Evolutionary conservation across 2,329 filamentous ascomycete species (phyloP), one percentile per base, ranked within the genome.

Genomic region (Emmonsiellopsis sp.): DNA sequence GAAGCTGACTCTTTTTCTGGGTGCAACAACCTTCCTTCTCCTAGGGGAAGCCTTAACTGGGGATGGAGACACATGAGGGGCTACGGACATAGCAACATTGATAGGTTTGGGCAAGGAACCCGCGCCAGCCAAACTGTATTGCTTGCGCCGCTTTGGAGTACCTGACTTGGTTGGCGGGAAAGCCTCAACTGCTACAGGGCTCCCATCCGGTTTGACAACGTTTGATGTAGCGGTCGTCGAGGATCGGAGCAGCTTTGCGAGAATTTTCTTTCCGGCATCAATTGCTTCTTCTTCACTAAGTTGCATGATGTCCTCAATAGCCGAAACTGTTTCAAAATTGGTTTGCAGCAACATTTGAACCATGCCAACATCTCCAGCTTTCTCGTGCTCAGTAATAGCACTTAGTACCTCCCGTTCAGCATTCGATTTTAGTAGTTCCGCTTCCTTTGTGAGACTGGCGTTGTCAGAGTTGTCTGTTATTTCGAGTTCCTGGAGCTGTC

Each of bases 271-370:
- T 31, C 91, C 93, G 53, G 87, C 84, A 13, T 85, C 76, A 2
- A 96, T 80, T 1, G 92, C 93, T 57, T 94, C 86, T 36, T 86
- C 82, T 66, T 95, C 88, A 54, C 80, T 85, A 84, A 97, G 89
- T 37, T 81, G 77, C 60, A 92, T 81, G 27, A 93, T 88, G 59
- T 88, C 87, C 52, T 86, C 83, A 52, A 98, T 80, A 0, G 90
- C 88, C 4, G 88, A 77, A 56, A 97, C 81, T 2, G 91, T 92
- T 63, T 96, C 91, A 61, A 98, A 95, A 63, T 97, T 92, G 10
- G 92, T 88, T 51, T 87, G 85, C 9, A 97, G 80, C 52, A 98
- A 78, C 49, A 88, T 81, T 69, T 96, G 91, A 63, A 95, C 78
- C 59, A 87, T 82, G 14, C 81, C 82, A 17, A 85, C 82, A 65